Evolutionary conservation across 352 stramenopile species (phyloP), one percentile per base, ranked within the genome.

Genomic region (Phytophthora brassicae): DNA sequence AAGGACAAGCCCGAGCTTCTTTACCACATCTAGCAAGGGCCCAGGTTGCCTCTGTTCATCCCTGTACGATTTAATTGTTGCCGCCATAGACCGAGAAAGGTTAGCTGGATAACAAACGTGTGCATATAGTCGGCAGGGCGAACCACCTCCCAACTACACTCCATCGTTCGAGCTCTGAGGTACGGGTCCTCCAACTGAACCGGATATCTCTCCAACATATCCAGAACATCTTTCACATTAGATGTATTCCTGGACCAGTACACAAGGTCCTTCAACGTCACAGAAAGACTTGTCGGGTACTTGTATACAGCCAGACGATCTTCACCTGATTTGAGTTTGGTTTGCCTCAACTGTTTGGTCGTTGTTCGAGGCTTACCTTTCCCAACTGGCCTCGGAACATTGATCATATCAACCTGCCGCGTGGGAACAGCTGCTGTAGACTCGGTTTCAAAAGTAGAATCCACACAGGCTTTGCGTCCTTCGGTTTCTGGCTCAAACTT

Each of bases 121-220:
- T 61, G 44, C 20, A 46, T 61, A 17, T 55, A 59, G 39, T 56
- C 43, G 33, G 17, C 9, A 23, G 39, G 20, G 13, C 28, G 23
- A 0, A 54, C 31, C 3, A 38, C 12, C 38, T 52, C 53, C 59
- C 59, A 56, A 2, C 14, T 19, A 41, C 50, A 66, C 4, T 47
- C 24, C 6, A 61, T 33, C 1, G 22, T 53, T 1, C 35, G 31
- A 22, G 35, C 14, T 24, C 43, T 13, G 0, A 66, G 20, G 12
- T 52, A 57, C 1, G 43, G n/a, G 23, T 61, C 50, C 13, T 66
- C 50, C 14, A 66, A 24, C 14, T 60, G 52, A 11, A 66, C 31
- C 4, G 39, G 49, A 46, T 66, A 60, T 0, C 17, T 35, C 6
- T 60, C 35, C 33, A 66, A 23, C 19, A 66, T 66, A 3, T 61